Conservation (phyloP, 2,329 filamentous ascomycete genomes). For the Diaporthe sp. region DNA sequence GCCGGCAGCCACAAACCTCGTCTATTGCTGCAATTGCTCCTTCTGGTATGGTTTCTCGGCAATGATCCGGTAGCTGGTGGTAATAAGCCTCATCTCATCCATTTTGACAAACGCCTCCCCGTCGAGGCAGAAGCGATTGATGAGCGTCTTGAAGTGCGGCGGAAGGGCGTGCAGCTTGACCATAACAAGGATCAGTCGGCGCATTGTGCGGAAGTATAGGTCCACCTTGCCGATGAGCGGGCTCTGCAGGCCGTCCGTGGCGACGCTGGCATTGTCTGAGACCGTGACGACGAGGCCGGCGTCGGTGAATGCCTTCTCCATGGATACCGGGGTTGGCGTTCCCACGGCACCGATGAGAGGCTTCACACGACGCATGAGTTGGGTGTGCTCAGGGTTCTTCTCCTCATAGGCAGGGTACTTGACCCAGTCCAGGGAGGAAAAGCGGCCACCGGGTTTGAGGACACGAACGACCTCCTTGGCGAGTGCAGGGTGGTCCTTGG, state of each 20-base stretch:
- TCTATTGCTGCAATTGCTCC: not conserved
- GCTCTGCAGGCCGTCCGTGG: constrained; percentile 56
- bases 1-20: not conserved
- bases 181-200: constrained; percentile 58
- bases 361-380: constrained; percentile 65
- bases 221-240: constrained; percentile 65
- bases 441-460: constrained; percentile 60
- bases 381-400: constrained; percentile 55
- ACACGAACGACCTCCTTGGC: constrained; percentile 61
- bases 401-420: constrained; percentile 61
- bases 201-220: constrained; percentile 62
- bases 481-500: constrained; percentile 57
- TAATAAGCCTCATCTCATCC: constrained; percentile 62
- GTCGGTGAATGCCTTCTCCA: constrained; percentile 56
- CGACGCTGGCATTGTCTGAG: constrained; percentile 62
- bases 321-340: constrained; percentile 58
- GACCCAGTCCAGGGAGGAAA: constrained; percentile 64
- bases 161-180: constrained; percentile 59
- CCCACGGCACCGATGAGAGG: constrained; percentile 65
- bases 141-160: constrained; percentile 62
- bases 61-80: constrained; percentile 63
- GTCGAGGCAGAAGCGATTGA: constrained; percentile 63
- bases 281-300: constrained; percentile 59
- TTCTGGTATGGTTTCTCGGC: constrained; percentile 53
- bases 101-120: constrained; percentile 66